phyloP scores from a whole-genome alignment of 352 stramenopile species.

The Phytophthora europaea region DNA sequence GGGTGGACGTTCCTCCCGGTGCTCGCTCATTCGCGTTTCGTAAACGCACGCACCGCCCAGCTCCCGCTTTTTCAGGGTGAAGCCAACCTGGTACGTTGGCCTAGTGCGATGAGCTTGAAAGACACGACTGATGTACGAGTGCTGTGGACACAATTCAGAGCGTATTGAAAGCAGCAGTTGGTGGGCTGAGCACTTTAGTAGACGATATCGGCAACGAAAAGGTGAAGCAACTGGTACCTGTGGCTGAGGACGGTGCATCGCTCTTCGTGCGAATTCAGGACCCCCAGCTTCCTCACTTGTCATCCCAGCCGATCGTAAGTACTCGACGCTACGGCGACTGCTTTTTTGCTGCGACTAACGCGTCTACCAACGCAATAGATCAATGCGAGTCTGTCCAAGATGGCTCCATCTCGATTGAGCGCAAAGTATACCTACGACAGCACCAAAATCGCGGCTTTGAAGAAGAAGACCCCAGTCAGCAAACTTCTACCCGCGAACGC shows the following conservation, averaged over 20 bases:
- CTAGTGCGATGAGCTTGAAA: not conserved
- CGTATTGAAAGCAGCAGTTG: conserved; percentile 37
- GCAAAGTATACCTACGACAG: conserved; percentile 66
- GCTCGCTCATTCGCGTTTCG: conserved; percentile 42
- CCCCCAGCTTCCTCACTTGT: conserved; percentile 52
- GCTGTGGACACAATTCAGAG: conserved; percentile 30
- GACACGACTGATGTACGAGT: not conserved
- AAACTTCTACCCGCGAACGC: conserved; percentile 53
- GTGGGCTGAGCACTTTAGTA: conserved; percentile 41
- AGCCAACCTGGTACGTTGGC: conserved; percentile 63
- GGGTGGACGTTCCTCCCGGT: conserved; percentile 78
- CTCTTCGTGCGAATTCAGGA: conserved; percentile 77
- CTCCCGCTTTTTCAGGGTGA: conserved; percentile 72
- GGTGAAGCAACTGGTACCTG: conserved; percentile 43
- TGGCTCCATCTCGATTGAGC: conserved; percentile 49
- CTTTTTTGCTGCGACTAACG: not conserved
- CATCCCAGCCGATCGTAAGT: conserved; percentile 55
- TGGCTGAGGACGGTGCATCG: conserved; percentile 57
- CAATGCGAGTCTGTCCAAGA: conserved; percentile 46
- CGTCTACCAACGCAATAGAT: conserved; percentile 17
- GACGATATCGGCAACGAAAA: conserved; percentile 59
- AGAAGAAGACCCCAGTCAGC: conserved; percentile 74
- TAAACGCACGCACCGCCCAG: conserved; percentile 56
- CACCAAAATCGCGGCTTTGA: conserved; percentile 48
- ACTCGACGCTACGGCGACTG: not conserved